phyloP scores from a whole-genome alignment of 2,329 filamentous ascomycete species.

The Corinectria fuckeliana region DNA sequence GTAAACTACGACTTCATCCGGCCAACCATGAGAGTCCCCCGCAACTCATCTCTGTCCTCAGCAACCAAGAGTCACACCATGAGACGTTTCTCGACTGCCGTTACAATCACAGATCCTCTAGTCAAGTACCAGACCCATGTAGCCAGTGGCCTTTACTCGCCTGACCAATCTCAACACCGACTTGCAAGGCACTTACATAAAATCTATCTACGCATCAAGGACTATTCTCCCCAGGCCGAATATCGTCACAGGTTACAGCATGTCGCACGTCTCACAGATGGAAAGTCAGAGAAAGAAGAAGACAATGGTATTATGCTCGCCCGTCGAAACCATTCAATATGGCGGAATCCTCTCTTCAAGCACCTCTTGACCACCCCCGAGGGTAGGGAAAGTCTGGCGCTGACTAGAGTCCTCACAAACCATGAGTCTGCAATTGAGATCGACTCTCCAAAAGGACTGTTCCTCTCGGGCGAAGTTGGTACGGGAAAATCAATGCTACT shows the following conservation, averaged over 20 bases:
- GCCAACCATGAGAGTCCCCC: not conserved
- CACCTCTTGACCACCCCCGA: slow-evolving; percentile 64
- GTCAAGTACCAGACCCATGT: slow-evolving; percentile 78
- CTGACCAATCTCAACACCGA: slow-evolving; percentile 75
- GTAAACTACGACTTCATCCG: not conserved
- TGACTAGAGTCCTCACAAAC: slow-evolving; percentile 72
- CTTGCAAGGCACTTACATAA: slow-evolving; percentile 79
- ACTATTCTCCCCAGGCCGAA: slow-evolving; percentile 76
- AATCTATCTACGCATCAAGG: slow-evolving; percentile 76
- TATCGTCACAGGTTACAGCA: slow-evolving; percentile 71
- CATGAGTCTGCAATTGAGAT: slow-evolving; percentile 75
- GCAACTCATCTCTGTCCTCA: slow-evolving; percentile 14
- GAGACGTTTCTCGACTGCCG: slow-evolving; percentile 53
- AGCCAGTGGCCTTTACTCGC: slow-evolving; percentile 68
- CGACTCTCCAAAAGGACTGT: slow-evolving; percentile 74
- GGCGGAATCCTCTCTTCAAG: slow-evolving; percentile 64
- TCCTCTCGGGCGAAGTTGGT: slow-evolving; percentile 82
- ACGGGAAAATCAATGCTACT: slow-evolving; percentile 88
- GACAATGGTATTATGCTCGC: slow-evolving; percentile 51
- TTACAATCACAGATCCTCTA: slow-evolving; percentile 74
- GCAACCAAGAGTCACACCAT: slow-evolving; percentile 25
- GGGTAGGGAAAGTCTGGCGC: slow-evolving; percentile 64
- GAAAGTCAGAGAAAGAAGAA: slow-evolving; percentile 38
- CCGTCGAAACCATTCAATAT: slow-evolving; percentile 60
- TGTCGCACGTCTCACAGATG: slow-evolving; percentile 56